phyloP scores from a whole-genome alignment of 371 early-diverging fungal species.

The Mucor ambiguus region DNA sequence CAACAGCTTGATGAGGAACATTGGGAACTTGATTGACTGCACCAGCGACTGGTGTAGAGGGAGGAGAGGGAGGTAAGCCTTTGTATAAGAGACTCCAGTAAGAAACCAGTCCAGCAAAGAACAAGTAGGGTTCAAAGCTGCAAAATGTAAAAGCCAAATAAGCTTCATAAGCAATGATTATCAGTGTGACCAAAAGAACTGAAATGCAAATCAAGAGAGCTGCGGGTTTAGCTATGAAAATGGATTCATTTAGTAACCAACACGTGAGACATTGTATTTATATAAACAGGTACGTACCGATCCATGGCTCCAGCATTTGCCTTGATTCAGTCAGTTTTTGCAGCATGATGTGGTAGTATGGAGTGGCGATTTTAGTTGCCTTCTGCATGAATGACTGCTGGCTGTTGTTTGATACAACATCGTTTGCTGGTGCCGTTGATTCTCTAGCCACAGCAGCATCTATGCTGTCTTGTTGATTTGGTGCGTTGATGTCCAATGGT shows the following conservation, averaged over 20 bases:
- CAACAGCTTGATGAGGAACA: neutral
- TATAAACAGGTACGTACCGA: conserved; percentile 10
- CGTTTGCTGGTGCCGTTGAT: neutral
- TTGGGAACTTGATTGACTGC: neutral
- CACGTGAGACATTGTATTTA: neutral
- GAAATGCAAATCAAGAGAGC: conserved; percentile 15
- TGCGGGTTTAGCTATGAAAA: conserved; percentile 16
- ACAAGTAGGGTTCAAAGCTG: conserved; percentile 21
- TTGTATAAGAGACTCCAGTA: conserved; percentile 21
- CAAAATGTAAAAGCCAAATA: conserved; percentile 19
- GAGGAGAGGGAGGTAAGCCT: neutral
- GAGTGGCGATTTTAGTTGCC: neutral
- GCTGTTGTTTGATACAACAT: neutral
- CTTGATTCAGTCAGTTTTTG: conserved; percentile 5
- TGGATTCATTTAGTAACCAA: neutral
- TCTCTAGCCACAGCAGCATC: neutral
- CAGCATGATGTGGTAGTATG: neutral
- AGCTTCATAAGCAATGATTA: conserved; percentile 17
- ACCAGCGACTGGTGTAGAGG: neutral
- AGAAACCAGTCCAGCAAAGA: conserved; percentile 18
- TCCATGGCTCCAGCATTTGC: conserved; percentile 7
- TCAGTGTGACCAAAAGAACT: neutral
- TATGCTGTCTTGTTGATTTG: neutral
- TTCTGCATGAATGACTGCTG: conserved; percentile 7
- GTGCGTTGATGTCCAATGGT: conserved; percentile 1